phyloP scores from a whole-genome alignment of 2,329 filamentous ascomycete genomes.

The Pseudogymnoascus sp. region DNA sequence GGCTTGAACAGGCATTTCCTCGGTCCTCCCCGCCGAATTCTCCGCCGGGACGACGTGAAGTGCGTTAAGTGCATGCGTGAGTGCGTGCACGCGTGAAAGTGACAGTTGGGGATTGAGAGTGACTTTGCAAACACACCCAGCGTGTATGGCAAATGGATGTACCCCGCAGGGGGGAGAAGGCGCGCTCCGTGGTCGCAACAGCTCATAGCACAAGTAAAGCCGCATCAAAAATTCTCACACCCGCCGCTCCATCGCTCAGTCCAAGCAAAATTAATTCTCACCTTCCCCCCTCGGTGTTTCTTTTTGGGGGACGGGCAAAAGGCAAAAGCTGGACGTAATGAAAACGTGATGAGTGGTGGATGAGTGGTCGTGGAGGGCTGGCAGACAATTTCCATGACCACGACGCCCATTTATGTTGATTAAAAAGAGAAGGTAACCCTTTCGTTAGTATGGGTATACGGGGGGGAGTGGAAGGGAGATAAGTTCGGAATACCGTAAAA shows the following conservation, averaged over 20 bases:
- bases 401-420: constrained; percentile 1
- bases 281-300: constrained; percentile 6
- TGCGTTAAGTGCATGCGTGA: not conserved
- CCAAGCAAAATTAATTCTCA: not conserved
- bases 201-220: not conserved
- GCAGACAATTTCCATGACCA: constrained; percentile 6
- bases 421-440: constrained; percentile 7
- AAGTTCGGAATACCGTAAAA: constrained; percentile 6
- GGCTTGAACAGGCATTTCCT: constrained; percentile 1
- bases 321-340: not conserved
- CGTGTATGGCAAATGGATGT: not conserved
- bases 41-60: not conserved
- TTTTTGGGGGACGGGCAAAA: not conserved
- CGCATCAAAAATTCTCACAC: not conserved
- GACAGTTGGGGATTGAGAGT: not conserved
- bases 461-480: not conserved
- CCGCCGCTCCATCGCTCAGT: not conserved
- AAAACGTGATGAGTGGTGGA: constrained; percentile 2
- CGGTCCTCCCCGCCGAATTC: constrained; percentile 2
- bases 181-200: not conserved
- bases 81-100: not conserved
- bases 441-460: not conserved
- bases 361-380: not conserved
- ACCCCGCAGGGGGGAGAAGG: not conserved
- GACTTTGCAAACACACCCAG: not conserved